Percentiles rank a stretch among this genome's conserved stretches.
These are phyloP conservation scores for Jatropha curcas DNA, from an alignment of 345 rosid species.

Conservation along the genomic window DNA sequence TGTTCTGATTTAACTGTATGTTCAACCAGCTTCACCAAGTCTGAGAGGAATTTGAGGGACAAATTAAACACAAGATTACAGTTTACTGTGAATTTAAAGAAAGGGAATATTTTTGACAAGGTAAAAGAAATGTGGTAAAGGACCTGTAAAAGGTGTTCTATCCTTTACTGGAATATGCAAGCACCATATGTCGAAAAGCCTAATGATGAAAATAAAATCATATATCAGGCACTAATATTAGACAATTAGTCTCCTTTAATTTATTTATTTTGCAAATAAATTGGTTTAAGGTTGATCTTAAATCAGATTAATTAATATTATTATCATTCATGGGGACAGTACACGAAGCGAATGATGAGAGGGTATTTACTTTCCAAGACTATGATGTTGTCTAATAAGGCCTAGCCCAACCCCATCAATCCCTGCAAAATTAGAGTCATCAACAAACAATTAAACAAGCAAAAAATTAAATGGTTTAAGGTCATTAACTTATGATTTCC, in stretches of 20 bases:
- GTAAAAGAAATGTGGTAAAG: neutral
- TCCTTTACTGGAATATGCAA: constrained; percentile 65
- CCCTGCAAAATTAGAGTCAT: constrained; percentile 15
- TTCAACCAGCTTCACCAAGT: constrained; percentile 53
- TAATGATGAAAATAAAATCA: constrained; percentile 10
- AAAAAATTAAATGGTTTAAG: neutral
- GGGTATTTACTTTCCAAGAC: constrained; percentile 23
- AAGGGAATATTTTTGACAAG: too few relatives aligned
- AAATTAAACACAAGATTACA: neutral
- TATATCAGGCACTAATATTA: neutral
- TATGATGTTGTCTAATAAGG: constrained; percentile 16
- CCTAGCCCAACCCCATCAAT: constrained; percentile 34
- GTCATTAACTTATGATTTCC: neutral
- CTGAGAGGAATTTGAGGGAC: constrained; percentile 26
- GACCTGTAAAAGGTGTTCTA: constrained; percentile 57
- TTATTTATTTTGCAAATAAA: too few relatives aligned
- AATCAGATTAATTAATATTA: neutral
- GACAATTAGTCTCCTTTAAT: too few relatives aligned
- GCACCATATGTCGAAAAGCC: constrained; percentile 71
- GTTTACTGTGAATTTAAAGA: too few relatives aligned
- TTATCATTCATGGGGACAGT: neutral
- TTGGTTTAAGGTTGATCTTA: too few relatives aligned
- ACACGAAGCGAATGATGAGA: neutral
- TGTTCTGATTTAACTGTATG: constrained; percentile 45
- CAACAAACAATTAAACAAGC: neutral